Conservation (phyloP, 805 yeast genomes). For the Zygoascus biomembranicola region DNA sequence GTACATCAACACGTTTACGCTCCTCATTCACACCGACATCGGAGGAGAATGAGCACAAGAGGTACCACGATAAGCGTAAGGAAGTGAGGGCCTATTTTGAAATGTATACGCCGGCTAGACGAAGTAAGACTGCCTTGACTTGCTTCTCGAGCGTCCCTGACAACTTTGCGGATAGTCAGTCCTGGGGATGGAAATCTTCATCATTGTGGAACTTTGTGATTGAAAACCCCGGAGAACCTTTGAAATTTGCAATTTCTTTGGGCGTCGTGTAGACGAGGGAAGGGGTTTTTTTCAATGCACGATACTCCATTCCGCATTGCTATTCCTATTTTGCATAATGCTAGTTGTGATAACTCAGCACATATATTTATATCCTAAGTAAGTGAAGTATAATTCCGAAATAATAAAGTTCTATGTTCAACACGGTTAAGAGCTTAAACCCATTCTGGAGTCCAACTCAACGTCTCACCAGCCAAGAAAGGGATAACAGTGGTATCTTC, state of each 20-base stretch:
- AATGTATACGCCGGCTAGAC: constrained; percentile 47
- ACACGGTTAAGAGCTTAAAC: constrained; percentile 3
- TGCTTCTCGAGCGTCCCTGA: constrained; percentile 51
- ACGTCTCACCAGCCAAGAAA: constrained; percentile 70
- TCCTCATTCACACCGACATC: not conserved
- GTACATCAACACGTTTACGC: not conserved
- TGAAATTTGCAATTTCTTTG: constrained; percentile 43
- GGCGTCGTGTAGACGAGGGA: constrained; percentile 32
- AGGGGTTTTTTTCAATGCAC: not conserved
- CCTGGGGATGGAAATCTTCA: constrained; percentile 57
- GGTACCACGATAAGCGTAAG: constrained; percentile 40
- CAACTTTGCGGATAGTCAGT: constrained; percentile 43
- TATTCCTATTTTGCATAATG: not conserved
- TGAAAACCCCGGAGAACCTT: constrained; percentile 33
- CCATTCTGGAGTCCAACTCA: constrained; percentile 76
- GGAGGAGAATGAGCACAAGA: not conserved
- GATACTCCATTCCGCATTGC: not conserved
- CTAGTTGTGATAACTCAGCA: not conserved
- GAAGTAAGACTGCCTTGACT: constrained; percentile 38
- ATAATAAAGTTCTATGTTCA: not conserved
- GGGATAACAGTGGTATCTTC: constrained; percentile 60
- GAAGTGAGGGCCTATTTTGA: constrained; percentile 42
- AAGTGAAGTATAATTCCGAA: not conserved
- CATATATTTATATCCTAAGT: not conserved
- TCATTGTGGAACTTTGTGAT: constrained; percentile 45